These are phyloP conservation scores for Porcisia deanei DNA, from an alignment of 208 protist genomes.

Conservation along the genomic window DNA sequence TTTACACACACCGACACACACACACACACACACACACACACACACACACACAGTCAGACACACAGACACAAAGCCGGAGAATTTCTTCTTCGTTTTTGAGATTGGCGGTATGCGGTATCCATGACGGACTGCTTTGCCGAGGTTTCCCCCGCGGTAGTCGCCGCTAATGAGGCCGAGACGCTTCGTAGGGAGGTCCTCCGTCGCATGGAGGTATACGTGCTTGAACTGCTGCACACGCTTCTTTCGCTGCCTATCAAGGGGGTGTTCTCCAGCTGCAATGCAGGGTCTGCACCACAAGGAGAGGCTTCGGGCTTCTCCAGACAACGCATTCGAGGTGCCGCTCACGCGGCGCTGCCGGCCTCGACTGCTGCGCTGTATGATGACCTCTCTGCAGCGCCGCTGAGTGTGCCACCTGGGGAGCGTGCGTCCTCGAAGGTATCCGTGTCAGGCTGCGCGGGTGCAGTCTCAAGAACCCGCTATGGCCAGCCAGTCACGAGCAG, in stretches of 20 bases:
- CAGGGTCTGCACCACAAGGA: not conserved
- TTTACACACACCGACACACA: not conserved
- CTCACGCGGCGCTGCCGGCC: not conserved
- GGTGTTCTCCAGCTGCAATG: not conserved
- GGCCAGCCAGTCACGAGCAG: not conserved
- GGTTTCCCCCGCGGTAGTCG: slow-evolving; percentile 18
- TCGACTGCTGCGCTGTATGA: not conserved
- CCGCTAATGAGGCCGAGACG: slow-evolving; percentile 7
- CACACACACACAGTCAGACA: slow-evolving; percentile 7
- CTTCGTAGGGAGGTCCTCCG: slow-evolving; percentile 57
- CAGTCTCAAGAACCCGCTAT: not conserved
- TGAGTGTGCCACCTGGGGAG: not conserved
- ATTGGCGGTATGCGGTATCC: not conserved
- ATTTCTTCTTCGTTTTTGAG: not conserved
- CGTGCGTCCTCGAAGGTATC: not conserved
- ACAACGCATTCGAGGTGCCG: not conserved
- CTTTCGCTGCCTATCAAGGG: not conserved
- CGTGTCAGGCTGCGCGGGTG: not conserved
- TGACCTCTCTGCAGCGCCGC: not conserved
- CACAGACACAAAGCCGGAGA: not conserved
- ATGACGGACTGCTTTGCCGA: slow-evolving; percentile 24
- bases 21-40: not conserved
- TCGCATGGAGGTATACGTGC: slow-evolving; percentile 65
- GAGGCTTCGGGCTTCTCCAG: not conserved
- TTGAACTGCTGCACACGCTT: slow-evolving; percentile 27